Base-by-base conservation (phyloP, 169 alveolate species). In the Cryptosporidium tyzzeri region DNA sequence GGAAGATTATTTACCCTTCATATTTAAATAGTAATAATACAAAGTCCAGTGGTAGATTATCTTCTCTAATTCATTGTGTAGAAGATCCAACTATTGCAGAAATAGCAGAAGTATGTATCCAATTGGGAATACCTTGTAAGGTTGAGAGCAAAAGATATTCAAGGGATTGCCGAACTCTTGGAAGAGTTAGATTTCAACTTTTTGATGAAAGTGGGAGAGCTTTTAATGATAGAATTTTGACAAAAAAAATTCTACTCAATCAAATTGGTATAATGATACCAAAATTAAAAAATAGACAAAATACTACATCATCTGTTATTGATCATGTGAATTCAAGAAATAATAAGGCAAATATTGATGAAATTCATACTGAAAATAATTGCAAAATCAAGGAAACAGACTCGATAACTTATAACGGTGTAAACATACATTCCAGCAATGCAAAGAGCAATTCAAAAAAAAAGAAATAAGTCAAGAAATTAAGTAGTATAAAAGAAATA, bases 61-160 rank as follows among this genome's bases (percentile, higher is more conserved):
- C 53, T 26, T 37, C 80, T 16, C 23, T 37, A 41, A 37, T 37
- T 31, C 31, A 80, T 35, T 58, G 69, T 7, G 53, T 80, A 45
- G 80, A 80, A 23, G 7, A 37, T 41, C 89, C 89, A 41, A 80
- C 73, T 6, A 80, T 80, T 26, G 89, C 89, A 9, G 89, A 80
- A 41, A 80, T 80, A 14, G 89, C 89, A 10, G 89, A 80, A 16
- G 55, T 62, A n/a, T 80, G 89, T 26, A 65, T 80, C 29, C 89
- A 80, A 62, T 62, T 80, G 5, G 89, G 89, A 14, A 80, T 80
- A 37, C 89, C 89, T 12, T 80, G 75, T 59, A 59, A 62, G 10
- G 23, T 80, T 26, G 89, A 80, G 16, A 26, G 75, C 26, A 80
- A 80, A 21, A 39, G 80, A 5, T 33, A 80, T 44, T 80, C 89